Base-by-base conservation (phyloP, 257 asterid genomes). In the Haberlea rhodopensis region DNA sequence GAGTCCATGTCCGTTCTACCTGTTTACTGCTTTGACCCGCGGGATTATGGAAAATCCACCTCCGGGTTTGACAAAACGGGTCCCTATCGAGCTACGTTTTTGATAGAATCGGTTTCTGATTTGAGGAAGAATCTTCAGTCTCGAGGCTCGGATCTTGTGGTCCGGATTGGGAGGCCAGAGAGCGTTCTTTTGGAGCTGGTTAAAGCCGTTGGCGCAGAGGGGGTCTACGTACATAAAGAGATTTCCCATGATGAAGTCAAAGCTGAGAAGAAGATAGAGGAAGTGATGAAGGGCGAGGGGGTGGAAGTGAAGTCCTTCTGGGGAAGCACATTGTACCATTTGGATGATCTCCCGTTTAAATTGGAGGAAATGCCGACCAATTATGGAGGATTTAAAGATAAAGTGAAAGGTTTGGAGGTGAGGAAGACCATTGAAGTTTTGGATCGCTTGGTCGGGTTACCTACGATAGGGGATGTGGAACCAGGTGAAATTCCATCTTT, bases 251-350 rank as follows among this genome's bases (percentile, higher is more conserved):
- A 94, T 15, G 99, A 94, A 54, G 95, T 90, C 4, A 86, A 81
- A 70, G 84, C 88, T 11, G 99, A 94, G 85, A 92, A 86, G 72
- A 90, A 82, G 81, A 81, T 94, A 19, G 97, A 94, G 84, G 73
- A 71, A 56, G 87, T 56, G 18, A 75, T 94, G 90, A 87, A 90
- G 77, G 90, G 86, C 34, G 99, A 94, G 71, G 95, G 97, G 3
- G 80, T 94, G 62, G 97, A 88, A 69, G 86, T 90, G 65, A 90
- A 90, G 80, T 88, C 76, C 82, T 85, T 78, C 70, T 94, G 99
- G 99, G 99, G 99, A 69, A 94, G 99, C 75, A 94, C 99, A 55
- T 76, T 94, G 84, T 88, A 86, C 75, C 97, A 94, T 71, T 31
- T 94, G 71, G 97, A 94, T 73, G 99, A 94, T 86, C 75, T 94